Percentiles rank a stretch among this genome's conserved stretches.
Evolutionary conservation across 345 rosid genomes (phyloP).

Genomic region (Clarkia xantiana): DNA sequence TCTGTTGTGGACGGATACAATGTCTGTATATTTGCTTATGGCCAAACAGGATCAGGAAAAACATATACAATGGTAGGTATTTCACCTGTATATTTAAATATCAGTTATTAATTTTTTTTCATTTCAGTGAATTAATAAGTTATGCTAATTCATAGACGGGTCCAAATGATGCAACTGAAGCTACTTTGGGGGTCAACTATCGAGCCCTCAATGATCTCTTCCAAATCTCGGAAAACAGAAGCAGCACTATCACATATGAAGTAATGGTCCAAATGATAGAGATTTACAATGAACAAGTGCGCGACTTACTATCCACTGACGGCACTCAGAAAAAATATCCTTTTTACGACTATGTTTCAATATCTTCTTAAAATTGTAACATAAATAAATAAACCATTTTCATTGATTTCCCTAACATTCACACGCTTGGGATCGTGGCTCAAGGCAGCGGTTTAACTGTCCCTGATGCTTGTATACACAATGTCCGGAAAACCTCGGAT

Average conservation of each 20-base stretch:
- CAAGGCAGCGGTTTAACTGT: constrained; percentile 63
- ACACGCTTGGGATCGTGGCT: constrained; percentile 63
- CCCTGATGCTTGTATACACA: constrained; percentile 75
- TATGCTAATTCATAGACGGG: constrained; percentile 34
- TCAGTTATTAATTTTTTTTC: too few species aligned
- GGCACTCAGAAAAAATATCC: constrained; percentile 72
- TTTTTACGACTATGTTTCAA: constrained; percentile 14
- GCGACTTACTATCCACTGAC: constrained; percentile 46
- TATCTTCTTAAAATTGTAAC: neutral
- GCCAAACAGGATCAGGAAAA: constrained; percentile 94
- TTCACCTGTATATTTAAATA: neutral
- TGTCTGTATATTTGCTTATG: constrained; percentile 89
- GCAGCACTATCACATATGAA: constrained; percentile 35
- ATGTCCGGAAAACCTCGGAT: constrained; percentile 55
- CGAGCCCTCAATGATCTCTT: constrained; percentile 74
- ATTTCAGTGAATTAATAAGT: neutral
- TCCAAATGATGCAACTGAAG: constrained; percentile 44
- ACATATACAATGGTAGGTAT: constrained; percentile 93
- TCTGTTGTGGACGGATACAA: constrained; percentile 80
- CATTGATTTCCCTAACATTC: constrained; percentile 40
- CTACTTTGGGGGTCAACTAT: constrained; percentile 77
- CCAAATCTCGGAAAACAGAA: constrained; percentile 45
- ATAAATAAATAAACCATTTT: neutral
- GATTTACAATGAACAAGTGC: constrained; percentile 84
- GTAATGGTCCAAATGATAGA: constrained; percentile 75